These are phyloP conservation scores for Isoetes taiwanensis DNA, from an alignment of 75 land plant species.

Conservation along the genomic window DNA sequence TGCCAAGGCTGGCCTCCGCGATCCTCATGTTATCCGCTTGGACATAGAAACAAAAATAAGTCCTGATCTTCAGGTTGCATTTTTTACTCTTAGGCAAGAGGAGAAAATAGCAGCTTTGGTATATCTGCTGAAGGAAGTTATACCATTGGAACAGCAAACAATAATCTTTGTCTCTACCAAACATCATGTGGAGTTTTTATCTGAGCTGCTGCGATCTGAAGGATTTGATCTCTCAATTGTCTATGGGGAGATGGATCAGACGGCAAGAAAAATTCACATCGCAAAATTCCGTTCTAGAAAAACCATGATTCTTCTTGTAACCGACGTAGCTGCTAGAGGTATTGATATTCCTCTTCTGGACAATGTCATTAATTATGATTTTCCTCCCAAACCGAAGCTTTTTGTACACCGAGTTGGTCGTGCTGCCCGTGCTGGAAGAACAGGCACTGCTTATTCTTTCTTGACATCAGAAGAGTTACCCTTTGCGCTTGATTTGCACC, in stretches of 20 bases:
- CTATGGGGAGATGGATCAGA: slow-evolving; percentile 98
- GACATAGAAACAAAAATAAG: slow-evolving; percentile 88
- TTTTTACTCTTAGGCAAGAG: slow-evolving; percentile 80
- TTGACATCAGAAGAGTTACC: slow-evolving; percentile 85
- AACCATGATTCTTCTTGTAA: slow-evolving; percentile 84
- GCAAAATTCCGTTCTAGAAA: slow-evolving; percentile 82
- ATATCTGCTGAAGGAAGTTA: slow-evolving; percentile 68
- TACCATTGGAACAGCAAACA: slow-evolving; percentile 74
- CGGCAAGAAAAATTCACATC: slow-evolving; percentile 91
- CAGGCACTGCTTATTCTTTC: slow-evolving; percentile 86
- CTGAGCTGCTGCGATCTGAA: slow-evolving; percentile 47
- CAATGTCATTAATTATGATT: slow-evolving; percentile 96
- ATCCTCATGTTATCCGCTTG: slow-evolving; percentile 79
- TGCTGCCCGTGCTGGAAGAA: slow-evolving; percentile 96
- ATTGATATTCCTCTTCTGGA: slow-evolving; percentile 95
- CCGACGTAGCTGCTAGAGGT: slow-evolving; percentile 97
- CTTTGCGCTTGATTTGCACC: slow-evolving; percentile 79
- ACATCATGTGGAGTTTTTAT: slow-evolving; percentile 91
- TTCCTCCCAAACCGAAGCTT: slow-evolving; percentile 94
- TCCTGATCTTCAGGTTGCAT: slow-evolving; percentile 64
- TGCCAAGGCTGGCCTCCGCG: slow-evolving; percentile 89
- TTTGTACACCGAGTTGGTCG: slow-evolving; percentile 97
- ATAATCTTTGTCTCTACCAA: slow-evolving; percentile 91
- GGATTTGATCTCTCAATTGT: slow-evolving; percentile 80
- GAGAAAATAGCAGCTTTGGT: slow-evolving; percentile 79